Base-by-base conservation (phyloP, 495 filamentous ascomycete genomes). In the Trichoderma erinaceum region DNA sequence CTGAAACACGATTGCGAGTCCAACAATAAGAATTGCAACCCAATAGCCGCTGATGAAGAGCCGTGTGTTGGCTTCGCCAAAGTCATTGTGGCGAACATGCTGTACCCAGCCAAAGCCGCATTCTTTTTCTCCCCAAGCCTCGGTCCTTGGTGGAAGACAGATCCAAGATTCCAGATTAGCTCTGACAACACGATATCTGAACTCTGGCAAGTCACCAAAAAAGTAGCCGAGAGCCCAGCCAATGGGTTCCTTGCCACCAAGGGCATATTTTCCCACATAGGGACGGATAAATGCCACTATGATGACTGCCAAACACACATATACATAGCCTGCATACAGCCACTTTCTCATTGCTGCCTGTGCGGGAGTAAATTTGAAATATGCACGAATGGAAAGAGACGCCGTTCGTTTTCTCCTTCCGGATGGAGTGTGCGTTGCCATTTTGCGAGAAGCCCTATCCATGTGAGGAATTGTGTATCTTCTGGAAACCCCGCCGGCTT, bases 211-310 rank as follows among this genome's bases (percentile, higher is more conserved):
- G 71, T 97, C 91, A 16, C 96, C 93, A 69, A 98, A 85, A 25
- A 97, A 77, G 75, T 99, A 99, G 2, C 90, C 89, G 4, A 97
- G 76, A 0, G 92, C 93, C 95, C 95, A 99, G 0, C 93, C 91
- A 41, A 99, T 84, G 0, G 95, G 93, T 70, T 99, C 95, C 52
- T 85, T 73, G 50, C 86, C 87, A 29, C 85, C 73, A 3, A 99
- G 80, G 23, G 92, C 93, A 38, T 81, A 79, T 63, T 79, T 76
- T 48, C 81, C 75, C 63, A 98, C 84, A 69, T 92, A 90, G 11
- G 77, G 79, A 27, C 92, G 86, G 63, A 98, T 83, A 2, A 87
- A 89, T 0, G 87, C 75, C n/a, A 95, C 75, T 67, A 92, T 86
- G 66, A 92, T 83, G 3, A 73, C 71, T 16, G 88, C 13, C 15